Base-by-base conservation (phyloP, 2,329 filamentous ascomycete species). In the Verticillium longisporum region DNA sequence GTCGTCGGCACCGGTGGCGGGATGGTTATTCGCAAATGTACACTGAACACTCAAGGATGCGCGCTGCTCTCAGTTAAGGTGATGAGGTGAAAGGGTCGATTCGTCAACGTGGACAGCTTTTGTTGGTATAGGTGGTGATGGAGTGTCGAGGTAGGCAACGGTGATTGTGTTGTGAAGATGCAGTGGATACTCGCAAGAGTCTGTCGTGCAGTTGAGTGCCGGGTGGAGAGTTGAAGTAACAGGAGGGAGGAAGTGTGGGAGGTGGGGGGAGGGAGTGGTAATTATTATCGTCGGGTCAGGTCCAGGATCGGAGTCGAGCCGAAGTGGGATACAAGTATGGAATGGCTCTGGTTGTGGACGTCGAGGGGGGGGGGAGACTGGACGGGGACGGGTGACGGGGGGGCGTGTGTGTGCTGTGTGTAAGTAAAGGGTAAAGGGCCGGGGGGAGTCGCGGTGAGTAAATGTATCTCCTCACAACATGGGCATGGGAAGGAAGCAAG, bases 231-330 rank as follows among this genome's bases (percentile, higher is more conserved):
- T 61, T 62, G 60, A 61, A 64, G 61, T 64, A 59, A 58, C 60
- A 62, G 54, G 58, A 61, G 60, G 31, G 26, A 59, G 32, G 37
- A 38, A 58, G 62, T 58, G 63, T 63, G 62, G 63, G 58, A 63
- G 60, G 61, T 65, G 60, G 63, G 63, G 63, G 63, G 63, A 65
- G 59, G 55, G 60, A 53, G 60, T 55, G 56, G 59, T 64, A 62
- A 63, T 64, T 62, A 65, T 65, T 65, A 65, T 65, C 62, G 62
- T 65, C 62, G 59, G 57, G 61, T 63, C 56, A 56, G 41, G 38
- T 45, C 56, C 50, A 37, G 15, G 57, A 55, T 60, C 60, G 50
- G 41, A 60, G 37, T 34, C 58, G 54, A n/a, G 54, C 59, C 54
- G 59, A 31, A 31, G 37, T 57, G 56, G 60, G 57, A 53, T 34